Evolutionary conservation across 169 alveolate genomes (phyloP).

Genomic region (Neospora caninum): DNA sequence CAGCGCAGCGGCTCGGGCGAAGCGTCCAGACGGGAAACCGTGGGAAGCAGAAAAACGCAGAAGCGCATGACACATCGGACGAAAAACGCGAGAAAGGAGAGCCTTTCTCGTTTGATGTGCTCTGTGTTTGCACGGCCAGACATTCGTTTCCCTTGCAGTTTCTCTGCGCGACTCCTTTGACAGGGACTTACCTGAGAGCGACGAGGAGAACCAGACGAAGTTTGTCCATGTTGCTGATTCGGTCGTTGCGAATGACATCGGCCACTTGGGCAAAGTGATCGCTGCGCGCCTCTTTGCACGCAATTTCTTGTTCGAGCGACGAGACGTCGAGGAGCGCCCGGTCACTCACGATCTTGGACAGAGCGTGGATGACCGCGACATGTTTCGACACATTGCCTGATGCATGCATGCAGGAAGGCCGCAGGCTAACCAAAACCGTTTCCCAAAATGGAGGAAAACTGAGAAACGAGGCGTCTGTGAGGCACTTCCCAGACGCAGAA

Average conservation of each 20-base stretch:
- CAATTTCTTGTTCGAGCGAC: slow-evolving; percentile 81
- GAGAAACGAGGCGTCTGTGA: background rate
- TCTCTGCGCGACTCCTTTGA: no score
- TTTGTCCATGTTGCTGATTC: slow-evolving; percentile 59
- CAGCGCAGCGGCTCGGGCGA: no score
- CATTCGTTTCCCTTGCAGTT: no score
- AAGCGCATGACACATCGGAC: no score
- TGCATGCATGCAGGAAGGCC: background rate
- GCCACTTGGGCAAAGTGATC: slow-evolving; percentile 64
- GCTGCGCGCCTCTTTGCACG: slow-evolving; percentile 63
- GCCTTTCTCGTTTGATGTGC: no score
- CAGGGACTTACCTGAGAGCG: slow-evolving; percentile 55
- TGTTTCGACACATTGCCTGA: slow-evolving; percentile 92
- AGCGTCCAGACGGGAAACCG: no score
- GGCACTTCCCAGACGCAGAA: background rate
- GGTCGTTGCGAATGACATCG: slow-evolving; percentile 41
- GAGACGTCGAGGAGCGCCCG: slow-evolving; percentile 87
- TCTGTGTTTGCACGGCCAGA: no score
- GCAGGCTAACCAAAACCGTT: background rate
- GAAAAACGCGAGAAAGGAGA: no score
- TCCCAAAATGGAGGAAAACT: background rate
- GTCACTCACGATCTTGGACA: slow-evolving; percentile 87
- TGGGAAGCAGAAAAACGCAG: no score
- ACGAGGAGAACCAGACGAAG: slow-evolving; percentile 72
- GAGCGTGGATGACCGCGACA: slow-evolving; percentile 88